Percentiles rank a stretch among this genome's conserved stretches.
These are phyloP conservation scores for Purpureocillium takamizusanense DNA, from an alignment of 2,329 filamentous ascomycete genomes.

Conservation along the genomic window DNA sequence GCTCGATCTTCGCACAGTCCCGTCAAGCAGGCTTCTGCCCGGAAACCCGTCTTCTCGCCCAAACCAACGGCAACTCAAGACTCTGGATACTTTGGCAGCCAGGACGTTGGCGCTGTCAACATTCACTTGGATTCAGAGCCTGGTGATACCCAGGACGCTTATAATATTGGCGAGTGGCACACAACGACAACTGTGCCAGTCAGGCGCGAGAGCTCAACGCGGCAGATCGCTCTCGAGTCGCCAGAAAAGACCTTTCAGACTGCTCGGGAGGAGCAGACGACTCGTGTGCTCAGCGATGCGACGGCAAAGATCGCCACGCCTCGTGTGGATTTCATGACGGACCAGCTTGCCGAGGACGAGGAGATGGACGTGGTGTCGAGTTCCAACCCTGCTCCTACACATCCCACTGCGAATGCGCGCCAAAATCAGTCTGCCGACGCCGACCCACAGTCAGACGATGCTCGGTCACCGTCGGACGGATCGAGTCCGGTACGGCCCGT, in stretches of 20 bases:
- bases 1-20: constrained; percentile 22
- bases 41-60: constrained; percentile 19
- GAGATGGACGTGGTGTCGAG: neutral
- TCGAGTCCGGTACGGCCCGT: constrained; percentile 69
- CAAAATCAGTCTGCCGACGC: constrained; percentile 1
- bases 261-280: constrained; percentile 34
- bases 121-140: constrained; percentile 13
- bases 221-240: constrained; percentile 18
- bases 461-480: constrained; percentile 54
- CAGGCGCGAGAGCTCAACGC: constrained; percentile 13
- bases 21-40: constrained; percentile 21
- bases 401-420: neutral
- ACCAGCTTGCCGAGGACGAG: neutral
- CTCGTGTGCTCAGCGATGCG: constrained; percentile 9
- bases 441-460: constrained; percentile 28
- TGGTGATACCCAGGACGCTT: constrained; percentile 10
- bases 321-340: neutral
- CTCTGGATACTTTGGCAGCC: constrained; percentile 66
- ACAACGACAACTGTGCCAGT: constrained; percentile 8
- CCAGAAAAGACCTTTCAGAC: constrained; percentile 31
- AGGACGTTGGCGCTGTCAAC: constrained; percentile 26
- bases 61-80: constrained; percentile 31
- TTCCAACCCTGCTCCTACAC: neutral
- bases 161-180: constrained; percentile 11
- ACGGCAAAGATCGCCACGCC: neutral